These are phyloP conservation scores for Hirsutella thompsonii DNA, from an alignment of 2,329 filamentous ascomycete species.

Conservation along the genomic window DNA sequence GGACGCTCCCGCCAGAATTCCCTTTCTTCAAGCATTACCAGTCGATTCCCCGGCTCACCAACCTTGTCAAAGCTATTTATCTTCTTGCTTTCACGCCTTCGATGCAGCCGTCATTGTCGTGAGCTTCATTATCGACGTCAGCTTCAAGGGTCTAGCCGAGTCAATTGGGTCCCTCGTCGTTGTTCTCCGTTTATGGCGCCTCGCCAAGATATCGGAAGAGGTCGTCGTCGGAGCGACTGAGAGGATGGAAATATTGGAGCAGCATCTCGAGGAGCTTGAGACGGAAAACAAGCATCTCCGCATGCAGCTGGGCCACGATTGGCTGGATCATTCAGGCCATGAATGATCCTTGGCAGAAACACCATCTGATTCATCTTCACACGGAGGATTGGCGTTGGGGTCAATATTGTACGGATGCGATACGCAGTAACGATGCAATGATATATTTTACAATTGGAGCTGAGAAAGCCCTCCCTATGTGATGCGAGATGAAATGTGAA, in stretches of 20 bases:
- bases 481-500: too few relatives aligned
- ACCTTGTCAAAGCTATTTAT: conserved; percentile 34
- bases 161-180: conserved; percentile 56
- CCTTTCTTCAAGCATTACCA: not conserved
- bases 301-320: conserved; percentile 8
- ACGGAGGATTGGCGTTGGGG: not conserved
- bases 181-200: conserved; percentile 52
- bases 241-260: conserved; percentile 44
- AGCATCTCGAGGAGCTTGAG: conserved; percentile 37
- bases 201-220: conserved; percentile 61
- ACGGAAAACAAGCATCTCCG: conserved; percentile 25
- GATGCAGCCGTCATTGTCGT: conserved; percentile 50
- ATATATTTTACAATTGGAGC: too few relatives aligned
- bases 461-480: too few relatives aligned
- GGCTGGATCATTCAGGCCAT: conserved; percentile 6
- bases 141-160: conserved; percentile 45
- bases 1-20: conserved; percentile 9
- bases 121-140: conserved; percentile 48
- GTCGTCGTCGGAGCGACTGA: conserved; percentile 50
- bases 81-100: conserved; percentile 47
- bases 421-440: too few relatives aligned
- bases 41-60: not conserved
- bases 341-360: conserved; percentile 1
- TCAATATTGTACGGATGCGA: too few relatives aligned
- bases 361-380: not conserved